Conservation (phyloP, 441 rosid species). For the Corymbia calophylla region DNA sequence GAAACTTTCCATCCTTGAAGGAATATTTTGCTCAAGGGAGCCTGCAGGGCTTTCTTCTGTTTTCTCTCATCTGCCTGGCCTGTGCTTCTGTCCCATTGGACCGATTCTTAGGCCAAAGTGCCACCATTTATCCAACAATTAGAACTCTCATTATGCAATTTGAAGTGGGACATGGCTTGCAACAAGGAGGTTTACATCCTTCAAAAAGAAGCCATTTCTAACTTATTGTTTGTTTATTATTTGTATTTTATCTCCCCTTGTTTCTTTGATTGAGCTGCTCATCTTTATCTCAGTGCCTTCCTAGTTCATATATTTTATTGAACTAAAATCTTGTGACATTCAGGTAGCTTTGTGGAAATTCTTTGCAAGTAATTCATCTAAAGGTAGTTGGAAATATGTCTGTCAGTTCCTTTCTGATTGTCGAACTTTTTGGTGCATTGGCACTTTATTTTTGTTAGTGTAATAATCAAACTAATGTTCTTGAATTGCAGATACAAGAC, state of each 20-base stretch:
- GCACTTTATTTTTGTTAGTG: neutral
- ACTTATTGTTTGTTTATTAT: neutral
- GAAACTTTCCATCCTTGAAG: neutral
- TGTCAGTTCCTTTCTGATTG: neutral
- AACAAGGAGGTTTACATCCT: neutral
- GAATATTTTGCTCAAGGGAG: neutral
- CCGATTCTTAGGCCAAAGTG: neutral
- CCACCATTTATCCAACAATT: neutral
- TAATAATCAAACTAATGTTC: neutral
- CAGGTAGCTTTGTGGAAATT: conserved; percentile 99
- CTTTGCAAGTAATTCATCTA: conserved; percentile 31
- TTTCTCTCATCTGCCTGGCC: neutral
- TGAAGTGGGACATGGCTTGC: neutral
- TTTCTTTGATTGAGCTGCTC: neutral
- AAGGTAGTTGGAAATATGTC: conserved; percentile 33
- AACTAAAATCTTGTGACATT: neutral
- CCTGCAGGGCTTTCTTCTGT: neutral
- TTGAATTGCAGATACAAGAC: conserved; percentile 69
- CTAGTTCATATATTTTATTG: neutral
- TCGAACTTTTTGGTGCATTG: neutral
- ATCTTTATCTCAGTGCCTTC: neutral
- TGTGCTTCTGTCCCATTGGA: neutral
- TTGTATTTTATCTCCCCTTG: neutral
- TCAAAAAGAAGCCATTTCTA: neutral
- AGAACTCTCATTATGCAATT: neutral